These are phyloP conservation scores for Iris pallida DNA, from an alignment of 116 monocot species.

Conservation along the genomic window DNA sequence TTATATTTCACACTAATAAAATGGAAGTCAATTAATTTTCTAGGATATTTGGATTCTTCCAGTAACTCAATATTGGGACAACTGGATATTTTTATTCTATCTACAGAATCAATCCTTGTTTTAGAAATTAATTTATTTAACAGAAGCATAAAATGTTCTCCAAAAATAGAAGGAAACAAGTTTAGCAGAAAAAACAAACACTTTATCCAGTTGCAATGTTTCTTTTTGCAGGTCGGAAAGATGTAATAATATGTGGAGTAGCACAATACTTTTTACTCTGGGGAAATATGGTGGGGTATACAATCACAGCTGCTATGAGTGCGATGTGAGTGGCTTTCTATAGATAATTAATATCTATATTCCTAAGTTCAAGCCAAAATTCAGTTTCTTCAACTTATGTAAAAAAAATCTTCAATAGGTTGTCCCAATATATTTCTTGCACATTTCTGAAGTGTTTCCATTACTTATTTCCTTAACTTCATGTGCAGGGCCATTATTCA, in stretches of 20 bases:
- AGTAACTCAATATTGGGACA: neutral
- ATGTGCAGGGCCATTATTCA: slow-evolving; percentile 29
- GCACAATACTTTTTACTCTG: slow-evolving; percentile 6
- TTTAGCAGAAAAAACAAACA: neutral
- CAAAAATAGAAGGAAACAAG: too few species aligned
- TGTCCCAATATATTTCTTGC: too few species aligned
- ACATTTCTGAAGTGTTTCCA: too few species aligned
- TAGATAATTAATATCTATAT: too few species aligned
- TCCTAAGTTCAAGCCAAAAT: too few species aligned
- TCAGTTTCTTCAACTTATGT: too few species aligned
- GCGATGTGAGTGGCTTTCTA: slow-evolving; percentile 1
- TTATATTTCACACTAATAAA: too few species aligned
- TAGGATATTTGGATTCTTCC: neutral
- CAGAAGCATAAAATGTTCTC: neutral
- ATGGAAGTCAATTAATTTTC: neutral
- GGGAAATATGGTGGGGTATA: slow-evolving; percentile 10
- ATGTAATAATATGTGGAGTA: slow-evolving; percentile 1
- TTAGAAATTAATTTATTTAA: neutral
- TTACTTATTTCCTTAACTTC: neutral
- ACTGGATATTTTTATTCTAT: neutral
- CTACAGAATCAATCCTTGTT: neutral
- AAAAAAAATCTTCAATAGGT: too few species aligned
- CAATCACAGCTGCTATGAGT: slow-evolving; percentile 10
- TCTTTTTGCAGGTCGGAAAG: slow-evolving; percentile 10
- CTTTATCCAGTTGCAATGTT: neutral